Base-by-base conservation (phyloP, 306 rosid genomes). In the Bauhinia variegata region DNA sequence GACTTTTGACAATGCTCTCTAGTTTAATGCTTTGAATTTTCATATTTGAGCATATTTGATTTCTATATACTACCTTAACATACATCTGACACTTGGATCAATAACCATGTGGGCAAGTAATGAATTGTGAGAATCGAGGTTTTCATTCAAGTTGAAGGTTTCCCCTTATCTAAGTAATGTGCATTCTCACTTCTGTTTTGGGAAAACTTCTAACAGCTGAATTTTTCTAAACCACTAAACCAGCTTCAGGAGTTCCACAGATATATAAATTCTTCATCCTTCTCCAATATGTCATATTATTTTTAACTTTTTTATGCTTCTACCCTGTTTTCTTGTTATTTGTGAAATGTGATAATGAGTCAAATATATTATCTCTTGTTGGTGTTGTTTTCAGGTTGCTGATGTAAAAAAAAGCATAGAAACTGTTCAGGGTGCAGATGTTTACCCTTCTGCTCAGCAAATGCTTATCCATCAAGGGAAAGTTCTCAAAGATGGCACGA, bases 401-500 rank as follows among this genome's bases (percentile, higher is more conserved):
- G 97, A 74, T 56, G 98, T 93, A 85, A 93, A 93, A 86, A 88
- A 83, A 71, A 75, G 60, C 36, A 84, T 93, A 59, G 97, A 93
- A 78, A 76, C 86, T 70, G 76, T 74, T 36, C 96, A 88, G 74
- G 97, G 96, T 65, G 74, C 71, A 38, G 88, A 80, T 67, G 85
- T 81, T 63, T 93, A 93, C 70, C 98, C 98, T 70, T 91, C 98
- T 36, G 47, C 86, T 0, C 97, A 86, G 70, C 96, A 89, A 83
- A 93, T 93, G 96, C 98, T 93, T 32, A 93, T 93, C 43, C 84
- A 89, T 71, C 97, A 93, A 72, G 97, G 97, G 47, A 89, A 93
- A 68, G 98, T 89, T 70, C 96, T 89, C 8, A 89, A 89, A 72
- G 97, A 93, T 65, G 73, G 37, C 54, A 81, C 96, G 43, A 87